Evolutionary conservation across 2,329 filamentous ascomycete species (phyloP).

Genomic region (Trichoderma lentiforme): DNA sequence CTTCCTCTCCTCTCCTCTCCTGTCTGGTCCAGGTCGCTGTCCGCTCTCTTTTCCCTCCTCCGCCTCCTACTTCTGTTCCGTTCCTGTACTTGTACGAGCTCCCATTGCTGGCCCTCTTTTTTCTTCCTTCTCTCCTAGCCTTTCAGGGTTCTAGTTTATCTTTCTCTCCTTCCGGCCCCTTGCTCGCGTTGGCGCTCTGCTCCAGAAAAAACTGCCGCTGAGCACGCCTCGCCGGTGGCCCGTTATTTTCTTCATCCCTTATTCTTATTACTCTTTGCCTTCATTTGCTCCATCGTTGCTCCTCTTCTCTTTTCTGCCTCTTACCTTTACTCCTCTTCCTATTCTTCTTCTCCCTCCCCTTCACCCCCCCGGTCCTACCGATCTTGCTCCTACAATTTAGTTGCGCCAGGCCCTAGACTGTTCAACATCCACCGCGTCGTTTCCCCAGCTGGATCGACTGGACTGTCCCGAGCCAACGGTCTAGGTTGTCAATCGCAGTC

Average conservation of each 20-base stretch:
- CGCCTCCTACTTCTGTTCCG: conserved; percentile 33
- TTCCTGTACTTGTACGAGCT: conserved; percentile 19
- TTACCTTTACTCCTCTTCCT: conserved; percentile 11
- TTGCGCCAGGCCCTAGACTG: conserved; percentile 11
- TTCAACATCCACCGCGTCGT: conserved; percentile 14
- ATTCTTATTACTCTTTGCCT: conserved; percentile 19
- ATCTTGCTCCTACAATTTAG: conserved; percentile 3
- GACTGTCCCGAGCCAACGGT: conserved; percentile 1
- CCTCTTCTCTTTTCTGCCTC: conserved; percentile 1
- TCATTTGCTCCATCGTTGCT: conserved; percentile 16
- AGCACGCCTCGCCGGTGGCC: conserved; percentile 16
- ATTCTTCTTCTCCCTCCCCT: conserved; percentile 2
- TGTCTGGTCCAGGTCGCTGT: conserved; percentile 14
- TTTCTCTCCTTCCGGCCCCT: conserved; percentile 12
- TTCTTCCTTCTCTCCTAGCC: conserved; percentile 16
- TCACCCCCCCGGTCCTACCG: not conserved
- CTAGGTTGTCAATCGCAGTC: conserved; percentile 2
- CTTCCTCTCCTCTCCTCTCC: conserved; percentile 31
- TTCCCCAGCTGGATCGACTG: conserved; percentile 13
- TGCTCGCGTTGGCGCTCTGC: conserved; percentile 18
- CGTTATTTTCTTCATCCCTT: conserved; percentile 19
- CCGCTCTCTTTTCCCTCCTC: conserved; percentile 32
- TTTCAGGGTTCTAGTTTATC: conserved; percentile 16
- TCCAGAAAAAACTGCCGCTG: conserved; percentile 9
- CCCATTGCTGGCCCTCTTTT: conserved; percentile 25